Evolutionary conservation across 108 stramenopile genomes (phyloP).

Genomic region (Craspedostauros australis): DNA sequence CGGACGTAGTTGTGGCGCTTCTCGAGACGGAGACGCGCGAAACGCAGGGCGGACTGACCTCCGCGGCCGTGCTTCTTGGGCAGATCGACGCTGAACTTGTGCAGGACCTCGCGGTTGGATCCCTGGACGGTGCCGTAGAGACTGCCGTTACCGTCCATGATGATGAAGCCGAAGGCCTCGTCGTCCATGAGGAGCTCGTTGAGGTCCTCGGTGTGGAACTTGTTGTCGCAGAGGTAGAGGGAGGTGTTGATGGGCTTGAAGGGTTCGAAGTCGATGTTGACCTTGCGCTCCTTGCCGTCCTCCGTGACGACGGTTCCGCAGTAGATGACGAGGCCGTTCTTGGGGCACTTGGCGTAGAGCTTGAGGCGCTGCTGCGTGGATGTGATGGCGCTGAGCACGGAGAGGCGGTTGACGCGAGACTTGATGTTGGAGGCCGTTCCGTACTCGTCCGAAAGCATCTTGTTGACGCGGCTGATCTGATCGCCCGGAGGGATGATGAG

Average conservation of each 20-base stretch:
- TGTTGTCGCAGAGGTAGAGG: slow-evolving; percentile 98
- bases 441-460: slow-evolving; percentile 98
- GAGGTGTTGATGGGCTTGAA: slow-evolving; percentile 99
- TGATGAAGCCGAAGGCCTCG: slow-evolving; percentile 97
- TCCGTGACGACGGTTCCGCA: slow-evolving; percentile 98
- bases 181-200: slow-evolving; percentile 98
- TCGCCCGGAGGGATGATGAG: slow-evolving; percentile 97
- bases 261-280: slow-evolving; percentile 98
- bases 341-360: slow-evolving; percentile 92
- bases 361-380: slow-evolving; percentile 98
- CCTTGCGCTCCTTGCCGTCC: slow-evolving; percentile 97
- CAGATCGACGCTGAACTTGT: slow-evolving; percentile 98
- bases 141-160: slow-evolving; percentile 99
- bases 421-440: slow-evolving; percentile 99
- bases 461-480: slow-evolving; percentile 91
- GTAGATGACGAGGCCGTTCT: slow-evolving; percentile 96
- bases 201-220: slow-evolving; percentile 96
- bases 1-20: slow-evolving; percentile 99
- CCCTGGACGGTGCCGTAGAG: slow-evolving; percentile 95
- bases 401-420: slow-evolving; percentile 94
- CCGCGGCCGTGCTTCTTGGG: slow-evolving; percentile 99
- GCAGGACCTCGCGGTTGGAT: slow-evolving; percentile 89
- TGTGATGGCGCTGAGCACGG: slow-evolving; percentile 96
- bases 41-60: slow-evolving; percentile 99
- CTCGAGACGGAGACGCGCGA: slow-evolving; percentile 97